Conservation (phyloP, 2,329 filamentous ascomycete species). For the Penicillium crustosum region DNA sequence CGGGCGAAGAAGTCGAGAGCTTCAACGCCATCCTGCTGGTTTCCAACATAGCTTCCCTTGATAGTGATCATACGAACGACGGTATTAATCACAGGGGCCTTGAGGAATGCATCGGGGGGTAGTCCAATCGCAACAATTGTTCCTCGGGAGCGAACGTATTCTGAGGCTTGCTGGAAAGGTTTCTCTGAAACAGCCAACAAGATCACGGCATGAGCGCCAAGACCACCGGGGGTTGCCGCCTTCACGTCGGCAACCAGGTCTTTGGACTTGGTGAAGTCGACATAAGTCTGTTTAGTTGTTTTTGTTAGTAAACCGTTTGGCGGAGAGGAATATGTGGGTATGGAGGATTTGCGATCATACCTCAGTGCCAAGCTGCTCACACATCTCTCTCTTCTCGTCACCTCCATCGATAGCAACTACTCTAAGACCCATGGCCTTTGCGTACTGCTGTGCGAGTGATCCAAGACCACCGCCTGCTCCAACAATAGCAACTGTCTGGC, state of each 20-base stretch:
- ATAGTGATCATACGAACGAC: slow-evolving; percentile 86
- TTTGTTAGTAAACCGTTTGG: background rate
- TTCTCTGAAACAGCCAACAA: slow-evolving; percentile 80
- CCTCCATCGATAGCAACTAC: slow-evolving; percentile 80
- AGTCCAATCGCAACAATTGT: slow-evolving; percentile 83
- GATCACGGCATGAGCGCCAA: slow-evolving; percentile 69
- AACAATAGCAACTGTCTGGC: slow-evolving; percentile 78
- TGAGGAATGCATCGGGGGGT: slow-evolving; percentile 69
- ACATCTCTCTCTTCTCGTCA: slow-evolving; percentile 72
- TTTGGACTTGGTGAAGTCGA: slow-evolving; percentile 73
- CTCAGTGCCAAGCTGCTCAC: slow-evolving; percentile 66
- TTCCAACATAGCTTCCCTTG: slow-evolving; percentile 87
- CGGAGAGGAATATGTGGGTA: too few relatives aligned
- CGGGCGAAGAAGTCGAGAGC: slow-evolving; percentile 82
- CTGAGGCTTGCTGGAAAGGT: slow-evolving; percentile 88
- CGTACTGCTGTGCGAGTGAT: slow-evolving; percentile 80
- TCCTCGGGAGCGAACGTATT: slow-evolving; percentile 78
- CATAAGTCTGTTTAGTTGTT: slow-evolving; percentile 49
- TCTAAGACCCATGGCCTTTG: slow-evolving; percentile 81
- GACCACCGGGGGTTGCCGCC: slow-evolving; percentile 74
- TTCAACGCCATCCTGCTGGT: slow-evolving; percentile 79
- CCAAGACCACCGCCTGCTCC: slow-evolving; percentile 84
- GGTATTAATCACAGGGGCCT: slow-evolving; percentile 79
- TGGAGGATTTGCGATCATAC: slow-evolving; percentile 22
- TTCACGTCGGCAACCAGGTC: slow-evolving; percentile 80